phyloP scores from a whole-genome alignment of 768 basidiomycete species.

The Amanita jacksonii region DNA sequence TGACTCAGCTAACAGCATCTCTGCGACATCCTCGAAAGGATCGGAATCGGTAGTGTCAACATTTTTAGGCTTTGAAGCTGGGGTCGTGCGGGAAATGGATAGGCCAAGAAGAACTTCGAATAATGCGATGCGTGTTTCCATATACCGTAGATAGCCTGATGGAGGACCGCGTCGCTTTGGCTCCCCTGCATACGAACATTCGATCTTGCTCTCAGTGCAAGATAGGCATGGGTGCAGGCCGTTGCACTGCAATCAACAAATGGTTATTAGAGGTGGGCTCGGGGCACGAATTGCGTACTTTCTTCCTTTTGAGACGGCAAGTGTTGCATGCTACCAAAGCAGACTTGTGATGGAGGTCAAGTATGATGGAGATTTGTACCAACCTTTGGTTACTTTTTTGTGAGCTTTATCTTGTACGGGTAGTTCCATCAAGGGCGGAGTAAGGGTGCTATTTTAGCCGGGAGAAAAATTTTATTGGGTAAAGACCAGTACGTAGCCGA shows the following conservation, averaged over 20 bases:
- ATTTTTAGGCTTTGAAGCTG: constrained; percentile 2
- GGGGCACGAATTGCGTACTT: constrained; percentile 12
- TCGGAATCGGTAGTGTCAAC: constrained; percentile 5
- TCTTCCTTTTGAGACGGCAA: constrained; percentile 22
- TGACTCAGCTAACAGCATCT: constrained; percentile 13
- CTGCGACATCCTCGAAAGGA: constrained; percentile 11
- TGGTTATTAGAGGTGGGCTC: neutral
- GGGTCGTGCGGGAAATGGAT: constrained; percentile 12
- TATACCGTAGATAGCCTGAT: constrained; percentile 21
- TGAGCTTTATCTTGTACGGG: neutral
- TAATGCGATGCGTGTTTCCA: constrained; percentile 19
- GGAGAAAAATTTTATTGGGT: no score
- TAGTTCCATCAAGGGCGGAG: no score
- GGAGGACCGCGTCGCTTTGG: constrained; percentile 21
- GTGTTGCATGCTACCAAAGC: constrained; percentile 19
- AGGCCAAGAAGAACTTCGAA: constrained; percentile 21
- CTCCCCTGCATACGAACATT: constrained; percentile 22
- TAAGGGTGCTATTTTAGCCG: no score
- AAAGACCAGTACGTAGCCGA: no score
- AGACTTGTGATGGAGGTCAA: neutral
- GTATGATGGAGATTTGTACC: neutral
- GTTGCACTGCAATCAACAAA: constrained; percentile 16
- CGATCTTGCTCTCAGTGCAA: constrained; percentile 19
- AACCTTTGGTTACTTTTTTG: constrained; percentile 9
- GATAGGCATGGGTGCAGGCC: constrained; percentile 22